These are phyloP conservation scores for Salvia miltiorrhiza DNA, from an alignment of 257 asterid species.

Conservation along the genomic window DNA sequence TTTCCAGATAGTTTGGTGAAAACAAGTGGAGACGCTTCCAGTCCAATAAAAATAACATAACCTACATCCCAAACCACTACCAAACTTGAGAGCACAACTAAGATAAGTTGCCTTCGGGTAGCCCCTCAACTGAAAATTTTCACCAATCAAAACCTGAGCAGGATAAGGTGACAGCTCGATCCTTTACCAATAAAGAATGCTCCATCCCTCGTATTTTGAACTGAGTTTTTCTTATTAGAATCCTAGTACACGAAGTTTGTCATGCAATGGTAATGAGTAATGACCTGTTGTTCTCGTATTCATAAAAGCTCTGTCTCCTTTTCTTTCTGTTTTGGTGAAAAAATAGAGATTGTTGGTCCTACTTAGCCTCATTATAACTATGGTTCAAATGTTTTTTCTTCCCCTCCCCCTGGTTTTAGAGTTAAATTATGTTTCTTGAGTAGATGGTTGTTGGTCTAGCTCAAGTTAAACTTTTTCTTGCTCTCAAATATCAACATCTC, in stretches of 20 bases:
- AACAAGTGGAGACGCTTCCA: no score
- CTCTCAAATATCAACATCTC: conserved; percentile 25
- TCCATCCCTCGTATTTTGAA: neutral
- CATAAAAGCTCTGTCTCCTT: neutral
- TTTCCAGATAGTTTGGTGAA: no score
- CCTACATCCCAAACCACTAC: no score
- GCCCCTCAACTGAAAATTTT: no score
- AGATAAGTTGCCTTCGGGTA: neutral
- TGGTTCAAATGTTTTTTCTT: neutral
- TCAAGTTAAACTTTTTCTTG: conserved; percentile 13
- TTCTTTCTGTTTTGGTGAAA: neutral
- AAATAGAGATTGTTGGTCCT: neutral
- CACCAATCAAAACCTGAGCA: neutral
- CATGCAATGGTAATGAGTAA: neutral
- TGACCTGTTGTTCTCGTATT: neutral
- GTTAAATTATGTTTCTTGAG: neutral
- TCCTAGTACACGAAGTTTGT: neutral
- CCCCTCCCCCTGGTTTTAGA: neutral
- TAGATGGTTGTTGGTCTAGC: conserved; percentile 2
- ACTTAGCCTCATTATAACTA: neutral
- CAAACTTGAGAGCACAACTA: neutral
- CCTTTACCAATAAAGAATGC: neutral
- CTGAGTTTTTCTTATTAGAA: neutral
- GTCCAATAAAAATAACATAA: no score
- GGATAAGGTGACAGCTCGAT: neutral